Evolutionary conservation across 1,284 basidiomycete genomes (phyloP), one percentile per base, ranked within the genome.

Genomic region (Caloboletus inedulis): DNA sequence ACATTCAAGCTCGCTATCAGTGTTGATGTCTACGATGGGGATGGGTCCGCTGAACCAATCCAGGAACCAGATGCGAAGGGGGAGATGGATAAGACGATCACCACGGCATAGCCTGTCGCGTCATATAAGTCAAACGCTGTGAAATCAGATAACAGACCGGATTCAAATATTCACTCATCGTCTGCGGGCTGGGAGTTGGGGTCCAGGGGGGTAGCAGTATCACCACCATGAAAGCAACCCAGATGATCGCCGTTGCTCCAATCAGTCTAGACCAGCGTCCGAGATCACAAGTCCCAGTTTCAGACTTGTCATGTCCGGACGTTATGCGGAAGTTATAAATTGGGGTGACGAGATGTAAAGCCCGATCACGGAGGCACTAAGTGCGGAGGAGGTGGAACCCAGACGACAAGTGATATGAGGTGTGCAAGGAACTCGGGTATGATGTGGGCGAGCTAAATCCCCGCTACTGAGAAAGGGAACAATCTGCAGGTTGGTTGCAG

Each of bases 11-110:
- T 63, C 46, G 21, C 29, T 47, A 12, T 59, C 9, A 7, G 16
- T 30, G 31, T 16, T 30, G 4, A 13, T 31, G 23, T 56, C 54
- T 27, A 58, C 45, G 34, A 58, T 66, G 19, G 58, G 47, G 27
- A 85, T 69, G 10, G 85, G 84, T 0, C 83, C 84, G 19, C 68
- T 75, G 68, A 86, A 86, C 85, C 84, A 87, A 82, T 59, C 85
- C 84, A 87, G 10, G 77, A 83, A 3, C 72, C 51, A 2, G 77
- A 67, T 0, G 83, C 79, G 58, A 85, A 84, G 21, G 85, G 59
- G 60, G 86, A 81, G 3, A 85, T 81, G 4, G 70, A 72, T 69
- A 77, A 72, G 55, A 87, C 75, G 44, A 87, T 77, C 14, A 85
- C 78, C 16, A 85, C 73, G 0, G 82, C 75, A 47, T 84, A 84